Percentiles rank a stretch among this genome's conserved stretches.
These are phyloP conservation scores for Trichoderma erinaceum DNA, from an alignment of 495 filamentous ascomycete genomes.

Conservation along the genomic window DNA sequence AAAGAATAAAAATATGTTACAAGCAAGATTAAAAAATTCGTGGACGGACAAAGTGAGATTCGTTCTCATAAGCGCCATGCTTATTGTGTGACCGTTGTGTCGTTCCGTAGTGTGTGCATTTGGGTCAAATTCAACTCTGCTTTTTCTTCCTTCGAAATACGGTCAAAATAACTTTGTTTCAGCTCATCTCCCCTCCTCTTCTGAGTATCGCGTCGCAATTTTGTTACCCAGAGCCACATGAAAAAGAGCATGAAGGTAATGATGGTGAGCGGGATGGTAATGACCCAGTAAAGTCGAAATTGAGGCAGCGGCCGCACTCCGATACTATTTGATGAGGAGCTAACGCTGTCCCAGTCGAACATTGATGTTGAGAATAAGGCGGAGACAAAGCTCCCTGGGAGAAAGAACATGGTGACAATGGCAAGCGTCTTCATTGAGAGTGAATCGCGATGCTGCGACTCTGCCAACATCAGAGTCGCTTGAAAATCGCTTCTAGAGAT, in stretches of 20 bases:
- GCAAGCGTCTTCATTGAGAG: constrained; percentile 50
- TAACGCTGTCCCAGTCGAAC: constrained; percentile 24
- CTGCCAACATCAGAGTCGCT: constrained; percentile 33
- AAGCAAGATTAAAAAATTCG: too few species aligned
- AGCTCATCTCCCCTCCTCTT: not conserved
- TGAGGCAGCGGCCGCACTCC: constrained; percentile 22
- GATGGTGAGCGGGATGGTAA: constrained; percentile 25
- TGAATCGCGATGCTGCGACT: constrained; percentile 38
- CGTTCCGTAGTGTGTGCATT: not conserved
- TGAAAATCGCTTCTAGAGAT: constrained; percentile 17
- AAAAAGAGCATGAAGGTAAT: constrained; percentile 24
- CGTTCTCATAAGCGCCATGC: not conserved
- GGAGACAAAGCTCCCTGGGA: constrained; percentile 46
- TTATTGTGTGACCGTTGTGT: not conserved
- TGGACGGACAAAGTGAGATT: not conserved
- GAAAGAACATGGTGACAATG: constrained; percentile 47
- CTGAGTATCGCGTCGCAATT: constrained; percentile 19
- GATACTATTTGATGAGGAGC: constrained; percentile 1
- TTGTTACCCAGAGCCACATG: constrained; percentile 24
- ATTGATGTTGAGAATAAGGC: constrained; percentile 28
- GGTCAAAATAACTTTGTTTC: not conserved
- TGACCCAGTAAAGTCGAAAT: constrained; percentile 28
- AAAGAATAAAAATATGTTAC: too few species aligned
- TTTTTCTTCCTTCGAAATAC: not conserved
- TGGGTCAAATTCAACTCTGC: not conserved